Conservation (phyloP, 1,284 basidiomycete species). For the Tylopilus orsonianus region DNA sequence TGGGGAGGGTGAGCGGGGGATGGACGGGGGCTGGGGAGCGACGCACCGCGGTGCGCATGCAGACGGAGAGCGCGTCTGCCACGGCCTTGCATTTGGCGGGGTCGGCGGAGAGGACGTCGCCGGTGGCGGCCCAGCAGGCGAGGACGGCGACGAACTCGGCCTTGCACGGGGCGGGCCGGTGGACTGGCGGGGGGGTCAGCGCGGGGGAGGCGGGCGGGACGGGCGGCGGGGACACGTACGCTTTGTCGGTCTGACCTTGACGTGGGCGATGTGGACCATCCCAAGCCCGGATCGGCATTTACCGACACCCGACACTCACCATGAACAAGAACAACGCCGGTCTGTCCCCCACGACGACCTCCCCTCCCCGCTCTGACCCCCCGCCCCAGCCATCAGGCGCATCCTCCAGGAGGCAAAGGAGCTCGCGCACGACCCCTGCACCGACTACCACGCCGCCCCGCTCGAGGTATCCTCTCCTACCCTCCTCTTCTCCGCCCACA, state of each 20-base stretch:
- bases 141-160: constrained; percentile 82
- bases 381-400: constrained; percentile 74
- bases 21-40: not conserved
- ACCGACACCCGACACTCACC: constrained; percentile 31
- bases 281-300: constrained; percentile 3
- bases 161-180: constrained; percentile 29
- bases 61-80: constrained; percentile 72
- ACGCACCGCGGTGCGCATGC: constrained; percentile 86
- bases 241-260: constrained; percentile 81
- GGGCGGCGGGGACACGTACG: constrained; percentile 43
- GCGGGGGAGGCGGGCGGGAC: not conserved
- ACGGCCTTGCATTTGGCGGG: constrained; percentile 56
- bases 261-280: constrained; percentile 67
- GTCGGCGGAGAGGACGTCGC: constrained; percentile 64
- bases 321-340: constrained; percentile 87
- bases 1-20: constrained; percentile 26
- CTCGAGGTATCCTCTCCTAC: constrained; percentile 62
- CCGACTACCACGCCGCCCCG: constrained; percentile 84
- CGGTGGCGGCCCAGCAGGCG: constrained; percentile 86
- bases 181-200: constrained; percentile 14
- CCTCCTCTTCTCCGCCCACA: constrained; percentile 5
- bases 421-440: constrained; percentile 75
- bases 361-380: too few species aligned
- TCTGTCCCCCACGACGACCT: too few species aligned
- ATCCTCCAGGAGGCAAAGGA: constrained; percentile 96